phyloP scores from a whole-genome alignment of 2,329 filamentous ascomycete genomes.

The Hypomyces rosellus region DNA sequence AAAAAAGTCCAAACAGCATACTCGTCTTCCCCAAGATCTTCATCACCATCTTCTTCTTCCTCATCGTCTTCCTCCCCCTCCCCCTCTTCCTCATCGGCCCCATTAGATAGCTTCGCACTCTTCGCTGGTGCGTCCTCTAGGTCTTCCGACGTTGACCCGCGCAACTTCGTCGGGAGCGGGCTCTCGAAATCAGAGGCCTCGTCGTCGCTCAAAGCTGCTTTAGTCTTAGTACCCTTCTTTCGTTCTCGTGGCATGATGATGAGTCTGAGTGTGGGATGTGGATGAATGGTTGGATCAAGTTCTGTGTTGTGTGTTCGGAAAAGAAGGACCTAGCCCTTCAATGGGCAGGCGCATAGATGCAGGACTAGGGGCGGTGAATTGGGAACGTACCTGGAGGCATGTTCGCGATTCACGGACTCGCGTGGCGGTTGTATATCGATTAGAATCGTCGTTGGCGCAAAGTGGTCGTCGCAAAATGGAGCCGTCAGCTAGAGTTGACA shows the following conservation, averaged over 20 bases:
- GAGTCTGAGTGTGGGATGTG: not conserved
- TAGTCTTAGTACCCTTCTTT: slow-evolving; percentile 14
- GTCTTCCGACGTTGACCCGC: slow-evolving; percentile 19
- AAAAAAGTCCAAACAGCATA: slow-evolving; percentile 31
- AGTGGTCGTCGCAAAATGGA: slow-evolving; percentile 3
- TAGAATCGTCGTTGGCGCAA: slow-evolving; percentile 7
- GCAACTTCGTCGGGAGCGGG: slow-evolving; percentile 18
- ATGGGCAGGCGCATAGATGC: not conserved
- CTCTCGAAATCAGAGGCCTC: slow-evolving; percentile 28
- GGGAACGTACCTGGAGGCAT: slow-evolving; percentile 14
- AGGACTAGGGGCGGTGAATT: not conserved
- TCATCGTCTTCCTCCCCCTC: slow-evolving; percentile 25
- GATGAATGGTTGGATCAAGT: not conserved
- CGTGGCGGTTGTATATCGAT: not conserved
- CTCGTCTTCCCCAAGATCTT: slow-evolving; percentile 32
- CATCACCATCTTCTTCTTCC: slow-evolving; percentile 28
- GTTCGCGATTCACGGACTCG: not conserved
- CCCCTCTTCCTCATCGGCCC: slow-evolving; percentile 13
- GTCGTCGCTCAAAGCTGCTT: slow-evolving; percentile 32
- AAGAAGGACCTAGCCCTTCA: not conserved
- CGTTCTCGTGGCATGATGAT: slow-evolving; percentile 11
- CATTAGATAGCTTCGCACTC: slow-evolving; percentile 8
- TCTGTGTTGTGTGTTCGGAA: not conserved
- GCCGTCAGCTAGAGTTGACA: slow-evolving; percentile 5
- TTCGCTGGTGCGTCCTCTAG: slow-evolving; percentile 10